phyloP scores from a whole-genome alignment of 1,284 basidiomycete species.

The Pseudomicrostroma phylloplanum region DNA sequence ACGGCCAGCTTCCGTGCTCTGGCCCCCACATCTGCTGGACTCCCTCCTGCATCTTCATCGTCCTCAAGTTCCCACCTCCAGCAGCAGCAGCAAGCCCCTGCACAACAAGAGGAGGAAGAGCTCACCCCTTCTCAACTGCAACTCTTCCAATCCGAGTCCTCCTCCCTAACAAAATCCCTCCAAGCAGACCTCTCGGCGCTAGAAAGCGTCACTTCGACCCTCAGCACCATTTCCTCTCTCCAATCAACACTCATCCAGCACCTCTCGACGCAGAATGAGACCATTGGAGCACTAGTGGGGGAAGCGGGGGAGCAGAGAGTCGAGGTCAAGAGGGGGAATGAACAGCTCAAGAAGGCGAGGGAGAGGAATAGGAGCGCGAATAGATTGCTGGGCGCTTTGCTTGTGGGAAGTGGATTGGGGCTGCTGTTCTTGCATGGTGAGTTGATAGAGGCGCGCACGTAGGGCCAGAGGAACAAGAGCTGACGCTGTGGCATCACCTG shows the following conservation, averaged over 20 bases:
- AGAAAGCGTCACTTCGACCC: not conserved
- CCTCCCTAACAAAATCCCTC: not conserved
- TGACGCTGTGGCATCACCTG: too few relatives aligned
- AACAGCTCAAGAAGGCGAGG: not conserved
- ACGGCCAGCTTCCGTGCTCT: not conserved
- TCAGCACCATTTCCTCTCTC: not conserved
- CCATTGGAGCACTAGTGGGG: not conserved
- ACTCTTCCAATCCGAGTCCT: conserved; percentile 6
- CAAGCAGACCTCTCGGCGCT: conserved; percentile 3
- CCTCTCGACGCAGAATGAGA: conserved; percentile 6
- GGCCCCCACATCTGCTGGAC: not conserved
- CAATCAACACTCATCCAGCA: conserved; percentile 4
- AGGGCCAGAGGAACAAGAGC: too few relatives aligned
- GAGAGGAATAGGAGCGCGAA: conserved; percentile 7
- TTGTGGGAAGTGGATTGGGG: conserved; percentile 4
- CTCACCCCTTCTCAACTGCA: conserved; percentile 1
- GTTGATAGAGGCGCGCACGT: not conserved
- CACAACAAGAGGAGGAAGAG: not conserved
- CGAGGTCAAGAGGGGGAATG: conserved; percentile 3
- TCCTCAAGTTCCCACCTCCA: not conserved
- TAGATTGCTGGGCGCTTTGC: conserved; percentile 2
- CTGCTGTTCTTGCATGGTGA: conserved; percentile 5
- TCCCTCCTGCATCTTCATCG: not conserved
- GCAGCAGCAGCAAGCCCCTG: not conserved
- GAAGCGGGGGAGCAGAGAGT: conserved; percentile 3